Conservation (phyloP, 2,329 filamentous ascomycete species). For the Claviceps lovelessii region DNA sequence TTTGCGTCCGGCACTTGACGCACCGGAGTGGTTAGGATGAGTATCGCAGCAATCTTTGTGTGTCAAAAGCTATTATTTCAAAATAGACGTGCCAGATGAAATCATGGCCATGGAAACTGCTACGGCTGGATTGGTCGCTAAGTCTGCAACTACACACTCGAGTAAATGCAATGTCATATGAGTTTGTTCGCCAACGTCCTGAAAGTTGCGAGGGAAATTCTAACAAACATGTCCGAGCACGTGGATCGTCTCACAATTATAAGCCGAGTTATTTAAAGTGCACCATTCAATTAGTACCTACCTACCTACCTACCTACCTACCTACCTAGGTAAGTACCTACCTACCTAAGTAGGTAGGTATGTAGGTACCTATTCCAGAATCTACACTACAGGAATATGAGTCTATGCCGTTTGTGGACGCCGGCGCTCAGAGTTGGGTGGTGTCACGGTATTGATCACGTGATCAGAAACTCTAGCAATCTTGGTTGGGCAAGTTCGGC, state of each 20-base stretch:
- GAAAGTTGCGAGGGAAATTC: no score
- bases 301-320: no score
- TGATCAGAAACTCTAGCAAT: slow-evolving; percentile 14
- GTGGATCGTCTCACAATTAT: background rate
- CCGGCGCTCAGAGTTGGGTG: background rate
- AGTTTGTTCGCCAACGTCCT: background rate
- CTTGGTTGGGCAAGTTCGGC: slow-evolving; percentile 26
- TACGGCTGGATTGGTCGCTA: background rate
- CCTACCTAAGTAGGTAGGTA: no score
- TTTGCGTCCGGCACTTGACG: slow-evolving; percentile 10
- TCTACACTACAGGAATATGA: background rate
- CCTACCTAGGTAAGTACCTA: no score
- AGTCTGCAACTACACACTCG: background rate
- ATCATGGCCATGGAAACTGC: background rate
- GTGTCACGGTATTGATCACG: slow-evolving; percentile 14
- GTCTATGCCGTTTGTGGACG: background rate
- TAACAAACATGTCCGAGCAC: background rate
- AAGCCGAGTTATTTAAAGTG: background rate
- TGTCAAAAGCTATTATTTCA: slow-evolving; percentile 1
- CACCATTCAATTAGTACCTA: no score
- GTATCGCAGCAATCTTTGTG: slow-evolving; percentile 18
- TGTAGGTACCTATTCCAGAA: background rate
- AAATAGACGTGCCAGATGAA: background rate
- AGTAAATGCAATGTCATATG: background rate
- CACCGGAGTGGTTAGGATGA: slow-evolving; percentile 12